Evolutionary conservation across 1,284 basidiomycete species (phyloP).

Genomic region (Ustilago curta): DNA sequence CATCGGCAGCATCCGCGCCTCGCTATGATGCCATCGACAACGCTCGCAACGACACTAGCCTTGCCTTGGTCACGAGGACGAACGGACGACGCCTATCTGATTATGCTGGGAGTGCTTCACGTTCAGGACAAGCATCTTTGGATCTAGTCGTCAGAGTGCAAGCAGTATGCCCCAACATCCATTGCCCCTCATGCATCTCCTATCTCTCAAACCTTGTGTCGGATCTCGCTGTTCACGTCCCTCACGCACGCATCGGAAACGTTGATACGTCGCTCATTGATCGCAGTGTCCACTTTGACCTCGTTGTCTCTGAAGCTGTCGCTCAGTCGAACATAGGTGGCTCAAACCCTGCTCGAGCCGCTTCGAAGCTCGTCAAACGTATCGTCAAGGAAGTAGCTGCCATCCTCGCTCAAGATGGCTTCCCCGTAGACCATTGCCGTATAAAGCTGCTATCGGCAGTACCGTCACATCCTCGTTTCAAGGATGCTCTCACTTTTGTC

Average conservation of each 20-base stretch:
- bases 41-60: neutral
- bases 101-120: neutral
- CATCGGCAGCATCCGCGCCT: slow-evolving; percentile 3
- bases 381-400: slow-evolving; percentile 30
- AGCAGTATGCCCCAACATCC: slow-evolving; percentile 50
- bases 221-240: slow-evolving; percentile 23
- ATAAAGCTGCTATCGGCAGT: slow-evolving; percentile 12
- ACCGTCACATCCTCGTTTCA: slow-evolving; percentile 11
- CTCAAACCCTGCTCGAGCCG: slow-evolving; percentile 29
- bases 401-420: slow-evolving; percentile 41
- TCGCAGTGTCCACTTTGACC: slow-evolving; percentile 66
- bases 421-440: slow-evolving; percentile 44
- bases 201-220: slow-evolving; percentile 67
- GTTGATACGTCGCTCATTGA: slow-evolving; percentile 68
- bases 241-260: slow-evolving; percentile 28
- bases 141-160: slow-evolving; percentile 23
- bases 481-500: slow-evolving; percentile 23
- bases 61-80: slow-evolving; percentile 8
- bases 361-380: slow-evolving; percentile 33
- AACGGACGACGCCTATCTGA: neutral
- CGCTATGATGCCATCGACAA: slow-evolving; percentile 8
- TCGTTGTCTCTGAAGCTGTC: slow-evolving; percentile 12
- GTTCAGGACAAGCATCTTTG: slow-evolving; percentile 13
- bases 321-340: slow-evolving; percentile 17
- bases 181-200: slow-evolving; percentile 71